Evolutionary conservation across 2,329 filamentous ascomycete genomes (phyloP).

Genomic region (Ceratocystis diversiconidia): DNA sequence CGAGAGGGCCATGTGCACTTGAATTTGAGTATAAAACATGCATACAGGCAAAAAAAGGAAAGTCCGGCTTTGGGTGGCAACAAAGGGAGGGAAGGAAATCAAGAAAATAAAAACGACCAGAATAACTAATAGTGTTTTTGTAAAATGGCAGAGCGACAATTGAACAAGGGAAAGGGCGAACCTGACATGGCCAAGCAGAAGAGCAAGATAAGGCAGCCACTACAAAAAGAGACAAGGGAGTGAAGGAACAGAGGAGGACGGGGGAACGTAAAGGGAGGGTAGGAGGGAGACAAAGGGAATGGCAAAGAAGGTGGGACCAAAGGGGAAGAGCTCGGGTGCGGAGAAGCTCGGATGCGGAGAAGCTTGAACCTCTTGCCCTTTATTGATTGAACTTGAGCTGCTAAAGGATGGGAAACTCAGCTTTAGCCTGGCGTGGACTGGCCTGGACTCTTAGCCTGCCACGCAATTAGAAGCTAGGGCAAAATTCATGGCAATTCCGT

Average conservation of each 20-base stretch:
- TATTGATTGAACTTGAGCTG: background rate
- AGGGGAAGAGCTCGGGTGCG: background rate
- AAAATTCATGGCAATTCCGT: no score
- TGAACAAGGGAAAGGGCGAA: background rate
- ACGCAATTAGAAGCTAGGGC: background rate
- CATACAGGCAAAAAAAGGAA: background rate
- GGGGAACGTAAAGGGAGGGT: background rate
- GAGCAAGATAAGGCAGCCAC: background rate
- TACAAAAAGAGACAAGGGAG: no score
- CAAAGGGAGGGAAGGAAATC: background rate
- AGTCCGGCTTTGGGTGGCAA: background rate
- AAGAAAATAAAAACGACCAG: background rate
- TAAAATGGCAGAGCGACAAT: background rate
- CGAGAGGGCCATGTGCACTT: background rate
- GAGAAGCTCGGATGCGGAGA: slow-evolving; percentile 7
- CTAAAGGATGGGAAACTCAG: background rate
- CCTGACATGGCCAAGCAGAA: background rate
- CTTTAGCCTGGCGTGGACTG: background rate
- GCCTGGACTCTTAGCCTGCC: background rate
- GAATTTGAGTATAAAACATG: background rate
- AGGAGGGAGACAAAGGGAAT: background rate
- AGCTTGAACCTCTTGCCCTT: background rate
- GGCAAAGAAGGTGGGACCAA: background rate
- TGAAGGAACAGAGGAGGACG: background rate
- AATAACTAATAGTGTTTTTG: background rate